phyloP scores from a whole-genome alignment of 2,329 filamentous ascomycete genomes.

The Aspergillus spinulosporus region DNA sequence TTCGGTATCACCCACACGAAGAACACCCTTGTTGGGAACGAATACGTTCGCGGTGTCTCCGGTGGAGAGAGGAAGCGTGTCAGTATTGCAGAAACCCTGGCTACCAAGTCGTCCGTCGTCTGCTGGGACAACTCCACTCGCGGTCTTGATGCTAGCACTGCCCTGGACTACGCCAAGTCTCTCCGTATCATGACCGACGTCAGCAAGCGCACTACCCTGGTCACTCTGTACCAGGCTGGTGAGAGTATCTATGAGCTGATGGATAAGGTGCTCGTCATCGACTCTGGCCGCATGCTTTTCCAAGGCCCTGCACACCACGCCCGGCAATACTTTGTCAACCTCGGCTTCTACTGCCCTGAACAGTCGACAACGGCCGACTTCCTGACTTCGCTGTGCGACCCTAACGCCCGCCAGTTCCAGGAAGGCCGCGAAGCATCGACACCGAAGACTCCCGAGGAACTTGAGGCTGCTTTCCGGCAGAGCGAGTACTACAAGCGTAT shows the following conservation, averaged over 20 bases:
- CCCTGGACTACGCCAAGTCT: constrained; percentile 72
- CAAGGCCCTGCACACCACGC: constrained; percentile 64
- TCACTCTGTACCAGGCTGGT: constrained; percentile 71
- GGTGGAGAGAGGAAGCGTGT: constrained; percentile 81
- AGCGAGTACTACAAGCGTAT: constrained; percentile 64
- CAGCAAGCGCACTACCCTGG: constrained; percentile 67
- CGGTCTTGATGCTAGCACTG: constrained; percentile 77
- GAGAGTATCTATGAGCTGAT: constrained; percentile 71
- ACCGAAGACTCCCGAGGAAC: constrained; percentile 68
- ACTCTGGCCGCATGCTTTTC: constrained; percentile 69
- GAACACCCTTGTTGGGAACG: constrained; percentile 74
- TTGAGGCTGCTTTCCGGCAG: constrained; percentile 66
- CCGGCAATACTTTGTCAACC: constrained; percentile 64
- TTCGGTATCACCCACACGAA: constrained; percentile 76
- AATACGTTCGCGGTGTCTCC: constrained; percentile 69
- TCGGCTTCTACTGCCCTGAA: constrained; percentile 62
- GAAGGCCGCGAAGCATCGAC: constrained; percentile 64
- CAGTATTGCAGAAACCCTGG: constrained; percentile 74
- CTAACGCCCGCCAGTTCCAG: constrained; percentile 68
- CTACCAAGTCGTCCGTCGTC: constrained; percentile 70
- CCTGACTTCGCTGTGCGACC: constrained; percentile 73
- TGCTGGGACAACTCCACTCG: constrained; percentile 80
- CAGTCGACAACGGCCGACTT: constrained; percentile 73
- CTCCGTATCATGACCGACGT: constrained; percentile 74
- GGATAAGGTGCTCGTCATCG: constrained; percentile 79